A percentile compares a stretch with the other conserved stretches of the same genome.
These are phyloP conservation scores for Aspergillus incahuasiensis DNA, from an alignment of 495 filamentous ascomycete genomes.

Conservation along the genomic window DNA sequence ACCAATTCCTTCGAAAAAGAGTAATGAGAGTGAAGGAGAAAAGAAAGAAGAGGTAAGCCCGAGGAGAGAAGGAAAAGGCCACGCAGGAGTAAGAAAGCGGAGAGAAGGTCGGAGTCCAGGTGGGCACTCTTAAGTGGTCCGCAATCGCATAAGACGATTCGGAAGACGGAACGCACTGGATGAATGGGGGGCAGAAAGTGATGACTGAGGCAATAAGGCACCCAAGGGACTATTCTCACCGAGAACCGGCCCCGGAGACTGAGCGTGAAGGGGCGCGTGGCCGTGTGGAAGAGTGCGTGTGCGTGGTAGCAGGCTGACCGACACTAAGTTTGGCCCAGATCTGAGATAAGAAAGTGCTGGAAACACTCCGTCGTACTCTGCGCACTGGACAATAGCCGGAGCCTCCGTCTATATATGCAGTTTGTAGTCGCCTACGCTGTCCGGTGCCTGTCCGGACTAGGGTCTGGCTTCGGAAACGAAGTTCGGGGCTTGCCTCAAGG, in stretches of 20 bases:
- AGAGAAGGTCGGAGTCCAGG: slow-evolving; percentile 12
- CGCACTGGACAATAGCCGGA: background rate
- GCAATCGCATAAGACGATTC: slow-evolving; percentile 11
- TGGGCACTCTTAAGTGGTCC: slow-evolving; percentile 25
- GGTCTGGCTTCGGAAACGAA: slow-evolving; percentile 20
- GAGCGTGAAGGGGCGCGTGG: slow-evolving; percentile 1
- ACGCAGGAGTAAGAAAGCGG: slow-evolving; percentile 12
- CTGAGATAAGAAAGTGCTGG: slow-evolving; percentile 3
- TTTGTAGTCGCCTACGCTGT: background rate
- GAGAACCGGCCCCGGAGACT: background rate
- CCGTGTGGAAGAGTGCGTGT: slow-evolving; percentile 1
- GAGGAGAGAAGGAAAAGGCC: slow-evolving; percentile 18
- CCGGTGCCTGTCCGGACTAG: slow-evolving; percentile 18
- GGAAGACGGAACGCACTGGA: slow-evolving; percentile 9
- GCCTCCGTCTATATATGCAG: slow-evolving; percentile 1
- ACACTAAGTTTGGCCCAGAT: background rate
- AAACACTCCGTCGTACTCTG: background rate
- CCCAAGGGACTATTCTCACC: slow-evolving; percentile 4
- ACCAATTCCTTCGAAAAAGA: background rate
- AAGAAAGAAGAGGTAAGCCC: slow-evolving; percentile 14
- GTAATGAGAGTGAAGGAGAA: slow-evolving; percentile 3
- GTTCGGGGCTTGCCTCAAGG: slow-evolving; percentile 16
- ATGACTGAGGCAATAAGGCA: slow-evolving; percentile 2
- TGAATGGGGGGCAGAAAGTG: background rate
- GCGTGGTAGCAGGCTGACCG: background rate